Base-by-base conservation (phyloP, 345 rosid genomes). In the Salix suchowensis region DNA sequence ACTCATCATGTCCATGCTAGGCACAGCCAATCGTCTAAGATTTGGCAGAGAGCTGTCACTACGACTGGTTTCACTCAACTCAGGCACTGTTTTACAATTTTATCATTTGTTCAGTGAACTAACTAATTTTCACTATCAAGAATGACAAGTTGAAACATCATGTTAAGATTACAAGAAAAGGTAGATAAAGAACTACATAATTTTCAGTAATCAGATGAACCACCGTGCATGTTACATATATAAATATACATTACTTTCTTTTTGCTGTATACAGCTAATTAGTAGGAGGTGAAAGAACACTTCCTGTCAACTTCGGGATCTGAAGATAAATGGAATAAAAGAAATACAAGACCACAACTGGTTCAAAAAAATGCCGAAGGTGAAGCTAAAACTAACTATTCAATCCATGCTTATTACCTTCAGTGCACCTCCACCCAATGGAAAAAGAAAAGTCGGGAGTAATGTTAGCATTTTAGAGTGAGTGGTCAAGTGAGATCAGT, bases 401-500 rank as follows among this genome's bases (percentile, higher is more conserved):
- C 66, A 44, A 65, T 71, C 62, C 65, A 23, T 61, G 79, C 79
- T 75, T 82, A 71, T 79, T 79, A 80, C 84, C 85, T 84, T 76
- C 83, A 19, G 75, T 75, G 81, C 75, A 77, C 83, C 82, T 80
- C 83, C 79, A 78, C 80, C 81, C 73, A 39, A 73, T 68, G 46
- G 83, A 66, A 80, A 78, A 85, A 82, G 83, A 76, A 66, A 77
- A 73, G 87, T 78, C 72, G 44, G 78, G 85, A 74, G 89, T 83
- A 73, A 82, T 80, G 90, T 91, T 87, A 89, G 87, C 87, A 11
- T 84, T 90, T n/a, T 82, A 70, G 86, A 72, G 87, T 86, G 87
- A 87, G 84, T 83, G 72, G 89, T 94, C 91, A 90, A 78, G 85
- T 85, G 76, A 77, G 84, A 89, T 90, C 90, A 86, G 87, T 85